These are phyloP conservation scores for Puccinia triticina DNA, from an alignment of 1,284 basidiomycete species.

Conservation along the genomic window DNA sequence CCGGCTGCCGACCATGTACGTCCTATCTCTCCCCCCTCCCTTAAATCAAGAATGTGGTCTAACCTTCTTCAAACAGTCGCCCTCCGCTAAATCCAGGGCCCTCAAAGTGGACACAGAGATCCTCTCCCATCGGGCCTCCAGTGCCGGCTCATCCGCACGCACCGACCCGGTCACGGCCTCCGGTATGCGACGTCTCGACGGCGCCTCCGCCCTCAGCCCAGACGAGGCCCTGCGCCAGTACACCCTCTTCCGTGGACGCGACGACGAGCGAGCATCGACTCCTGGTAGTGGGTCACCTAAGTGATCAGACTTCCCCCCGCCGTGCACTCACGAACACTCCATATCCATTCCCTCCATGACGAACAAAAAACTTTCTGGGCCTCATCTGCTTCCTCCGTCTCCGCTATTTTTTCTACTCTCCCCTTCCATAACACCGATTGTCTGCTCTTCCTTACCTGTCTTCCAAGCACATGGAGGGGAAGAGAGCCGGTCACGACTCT, in stretches of 20 bases:
- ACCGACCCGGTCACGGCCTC: neutral
- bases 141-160: neutral
- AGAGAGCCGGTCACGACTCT: too few species aligned
- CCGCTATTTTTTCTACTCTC: too few species aligned
- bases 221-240: conserved; percentile 49
- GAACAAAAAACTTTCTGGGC: too few species aligned
- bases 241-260: conserved; percentile 16
- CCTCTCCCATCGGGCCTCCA: neutral
- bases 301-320: too few species aligned
- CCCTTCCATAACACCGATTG: too few species aligned
- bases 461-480: too few species aligned
- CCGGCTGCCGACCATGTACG: neutral
- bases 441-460: too few species aligned
- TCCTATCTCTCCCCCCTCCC: neutral
- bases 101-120: neutral
- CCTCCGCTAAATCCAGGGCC: neutral
- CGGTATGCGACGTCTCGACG: conserved; percentile 36
- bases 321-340: too few species aligned
- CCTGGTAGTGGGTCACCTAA: too few species aligned
- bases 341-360: too few species aligned
- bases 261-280: neutral
- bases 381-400: too few species aligned
- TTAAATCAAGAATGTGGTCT: too few species aligned
- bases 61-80: neutral
- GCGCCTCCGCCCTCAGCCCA: conserved; percentile 15